Evolutionary conservation across 768 basidiomycete genomes (phyloP).

Genomic region (Mycena indigotica): DNA sequence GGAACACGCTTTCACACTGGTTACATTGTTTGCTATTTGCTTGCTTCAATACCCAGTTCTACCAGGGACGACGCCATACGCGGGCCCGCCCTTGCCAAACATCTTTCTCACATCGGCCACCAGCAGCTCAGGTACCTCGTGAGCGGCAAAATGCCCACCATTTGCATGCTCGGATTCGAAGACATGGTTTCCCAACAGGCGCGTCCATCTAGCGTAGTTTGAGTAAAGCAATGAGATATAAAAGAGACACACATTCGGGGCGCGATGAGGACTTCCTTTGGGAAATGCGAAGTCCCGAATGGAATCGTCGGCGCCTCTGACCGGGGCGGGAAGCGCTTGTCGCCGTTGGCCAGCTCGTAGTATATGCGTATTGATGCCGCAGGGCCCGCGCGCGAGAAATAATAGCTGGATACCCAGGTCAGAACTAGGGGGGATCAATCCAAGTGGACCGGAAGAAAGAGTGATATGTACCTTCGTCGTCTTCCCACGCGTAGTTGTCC

Average conservation of each 20-base stretch:
- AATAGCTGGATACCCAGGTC: conserved; percentile 61
- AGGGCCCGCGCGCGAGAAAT: conserved; percentile 60
- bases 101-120: conserved; percentile 55
- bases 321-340: conserved; percentile 5
- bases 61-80: conserved; percentile 48
- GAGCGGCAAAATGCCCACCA: conserved; percentile 63
- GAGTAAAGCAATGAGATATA: neutral
- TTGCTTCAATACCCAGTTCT: conserved; percentile 44
- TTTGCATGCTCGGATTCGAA: conserved; percentile 49
- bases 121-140: conserved; percentile 51
- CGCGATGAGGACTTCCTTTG: conserved; percentile 42
- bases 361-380: conserved; percentile 61
- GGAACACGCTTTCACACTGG: neutral
- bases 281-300: conserved; percentile 53
- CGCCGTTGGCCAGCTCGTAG: conserved; percentile 42
- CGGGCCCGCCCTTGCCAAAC: conserved; percentile 56
- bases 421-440: conserved; percentile 45
- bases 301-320: conserved; percentile 37
- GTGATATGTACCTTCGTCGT: conserved; percentile 48
- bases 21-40: neutral
- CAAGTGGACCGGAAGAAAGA: neutral
- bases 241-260: conserved; percentile 34
- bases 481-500: conserved; percentile 57
- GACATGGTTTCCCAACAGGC: conserved; percentile 39
- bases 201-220: conserved; percentile 43